Evolutionary conservation across 495 filamentous ascomycete genomes (phyloP).

Genomic region (Neurospora pannonica): DNA sequence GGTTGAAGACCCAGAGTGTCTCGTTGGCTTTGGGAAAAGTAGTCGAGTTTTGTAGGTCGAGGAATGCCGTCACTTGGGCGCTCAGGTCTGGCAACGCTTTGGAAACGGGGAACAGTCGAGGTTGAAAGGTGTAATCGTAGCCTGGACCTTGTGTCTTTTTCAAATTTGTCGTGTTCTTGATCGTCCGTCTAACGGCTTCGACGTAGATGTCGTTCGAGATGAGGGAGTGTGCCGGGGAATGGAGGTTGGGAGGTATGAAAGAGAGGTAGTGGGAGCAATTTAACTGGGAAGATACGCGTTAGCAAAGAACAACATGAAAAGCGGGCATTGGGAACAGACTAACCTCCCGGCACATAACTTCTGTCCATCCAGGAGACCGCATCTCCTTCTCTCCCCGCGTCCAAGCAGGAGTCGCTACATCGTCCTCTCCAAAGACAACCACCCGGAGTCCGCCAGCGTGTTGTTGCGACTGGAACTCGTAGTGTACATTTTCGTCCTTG

Average conservation of each 20-base stretch:
- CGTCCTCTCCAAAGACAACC: slow-evolving; percentile 25
- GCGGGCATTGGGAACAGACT: not conserved
- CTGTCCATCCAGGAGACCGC: slow-evolving; percentile 15
- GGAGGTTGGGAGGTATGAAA: slow-evolving; percentile 18
- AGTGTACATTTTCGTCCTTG: not conserved
- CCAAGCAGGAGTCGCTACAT: slow-evolving; percentile 18
- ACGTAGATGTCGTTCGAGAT: slow-evolving; percentile 26
- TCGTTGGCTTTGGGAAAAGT: slow-evolving; percentile 16
- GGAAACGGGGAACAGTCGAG: slow-evolving; percentile 20
- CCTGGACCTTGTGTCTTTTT: slow-evolving; percentile 10
- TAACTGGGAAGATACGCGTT: slow-evolving; percentile 23
- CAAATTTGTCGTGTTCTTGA: slow-evolving; percentile 1
- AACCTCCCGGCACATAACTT: slow-evolving; percentile 19
- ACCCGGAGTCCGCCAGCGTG: slow-evolving; percentile 14
- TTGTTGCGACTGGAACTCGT: not conserved
- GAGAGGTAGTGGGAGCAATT: slow-evolving; percentile 23
- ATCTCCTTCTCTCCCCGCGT: slow-evolving; percentile 2
- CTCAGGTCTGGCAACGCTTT: slow-evolving; percentile 26
- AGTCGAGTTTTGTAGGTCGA: slow-evolving; percentile 16
- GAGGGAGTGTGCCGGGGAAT: slow-evolving; percentile 9
- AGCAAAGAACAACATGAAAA: slow-evolving; percentile 6
- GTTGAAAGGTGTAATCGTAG: slow-evolving; percentile 28
- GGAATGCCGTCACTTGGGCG: slow-evolving; percentile 31
- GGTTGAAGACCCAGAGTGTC: slow-evolving; percentile 36
- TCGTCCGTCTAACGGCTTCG: slow-evolving; percentile 10